A percentile compares a stretch with the other conserved stretches of the same genome.
Conservation (phyloP, 441 rosid genomes). For the Iberis amara region DNA sequence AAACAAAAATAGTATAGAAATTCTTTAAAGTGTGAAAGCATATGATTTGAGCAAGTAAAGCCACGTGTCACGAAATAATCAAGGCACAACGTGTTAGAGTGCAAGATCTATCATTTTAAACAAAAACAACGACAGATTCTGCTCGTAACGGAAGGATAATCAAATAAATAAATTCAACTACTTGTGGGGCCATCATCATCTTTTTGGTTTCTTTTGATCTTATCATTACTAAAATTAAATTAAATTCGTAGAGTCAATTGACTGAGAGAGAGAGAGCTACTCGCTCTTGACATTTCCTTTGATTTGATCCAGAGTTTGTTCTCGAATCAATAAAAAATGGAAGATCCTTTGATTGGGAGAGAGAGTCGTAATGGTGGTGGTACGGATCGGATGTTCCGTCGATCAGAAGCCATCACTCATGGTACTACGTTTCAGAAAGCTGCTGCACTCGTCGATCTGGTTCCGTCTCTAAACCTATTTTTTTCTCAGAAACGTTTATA, state of each 20-base stretch:
- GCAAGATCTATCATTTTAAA: too few relatives aligned
- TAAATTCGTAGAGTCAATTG: conserved; percentile 4
- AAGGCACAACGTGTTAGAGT: too few relatives aligned
- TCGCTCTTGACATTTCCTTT: conserved; percentile 1
- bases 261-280: conserved; percentile 7
- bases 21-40: too few relatives aligned
- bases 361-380: conserved; percentile 37
- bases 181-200: not conserved
- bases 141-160: too few relatives aligned
- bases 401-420: conserved; percentile 66
- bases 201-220: not conserved
- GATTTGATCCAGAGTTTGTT: conserved; percentile 11
- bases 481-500: not conserved
- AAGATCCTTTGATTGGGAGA: conserved; percentile 46
- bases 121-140: too few relatives aligned
- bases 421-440: conserved; percentile 82
- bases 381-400: conserved; percentile 42
- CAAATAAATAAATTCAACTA: too few relatives aligned
- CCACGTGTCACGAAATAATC: too few relatives aligned
- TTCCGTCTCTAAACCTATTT: conserved; percentile 20
- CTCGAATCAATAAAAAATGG: conserved; percentile 32
- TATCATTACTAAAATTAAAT: not conserved
- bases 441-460: conserved; percentile 98
- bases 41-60: too few relatives aligned
- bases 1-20: too few relatives aligned